Base-by-base conservation (phyloP, 257 asterid species). In the Salvia miltiorrhiza region DNA sequence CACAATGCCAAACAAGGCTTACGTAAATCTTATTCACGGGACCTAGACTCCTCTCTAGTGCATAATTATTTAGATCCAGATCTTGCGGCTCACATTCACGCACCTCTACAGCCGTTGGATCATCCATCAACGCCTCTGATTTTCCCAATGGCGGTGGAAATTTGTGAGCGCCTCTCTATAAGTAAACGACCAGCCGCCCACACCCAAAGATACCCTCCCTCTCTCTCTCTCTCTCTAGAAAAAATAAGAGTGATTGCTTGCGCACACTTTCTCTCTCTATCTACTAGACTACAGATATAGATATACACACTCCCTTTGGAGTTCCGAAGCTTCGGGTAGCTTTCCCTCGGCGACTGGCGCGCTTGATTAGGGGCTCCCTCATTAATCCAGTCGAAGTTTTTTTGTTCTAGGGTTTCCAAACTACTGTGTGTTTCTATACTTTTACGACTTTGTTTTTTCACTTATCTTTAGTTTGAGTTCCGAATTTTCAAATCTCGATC, bases 21-120 rank as follows among this genome's bases (percentile, higher is more conserved):
- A 52, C 21, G 74, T 30, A 9, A 49, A 37, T 26, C 0, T 5
- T 17, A 58, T 43, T 30, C 74, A 39, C 24, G 60, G 60, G 30
- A 44, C 62, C 65, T 60, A 70, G 65, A 65, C 73, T 37, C 19
- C 57, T 69, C 72, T 30, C 5, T 35, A 48, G 28, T 9, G 12
- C 32, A 4, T 41, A 8, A 55, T 50, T 13, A 54, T 26, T 24
- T 11, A 21, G 79, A 74, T 72, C 65, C 62, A 63, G 85, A 81
- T 81, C 85, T 0, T 62, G 79, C 71, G 85, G 79, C 80, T 40
- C 77, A 63, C 56, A 69, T 56, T 16, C 32, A 37, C 43, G 20
- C 65, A 41, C 26, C 3, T 5, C 19, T 33, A n/a, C 23, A 7
- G 2, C 82, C 88, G 85, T 82, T 59, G 73, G 80, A 77, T 80